phyloP scores from a whole-genome alignment of 495 filamentous ascomycete species.

The Letharia lupina region DNA sequence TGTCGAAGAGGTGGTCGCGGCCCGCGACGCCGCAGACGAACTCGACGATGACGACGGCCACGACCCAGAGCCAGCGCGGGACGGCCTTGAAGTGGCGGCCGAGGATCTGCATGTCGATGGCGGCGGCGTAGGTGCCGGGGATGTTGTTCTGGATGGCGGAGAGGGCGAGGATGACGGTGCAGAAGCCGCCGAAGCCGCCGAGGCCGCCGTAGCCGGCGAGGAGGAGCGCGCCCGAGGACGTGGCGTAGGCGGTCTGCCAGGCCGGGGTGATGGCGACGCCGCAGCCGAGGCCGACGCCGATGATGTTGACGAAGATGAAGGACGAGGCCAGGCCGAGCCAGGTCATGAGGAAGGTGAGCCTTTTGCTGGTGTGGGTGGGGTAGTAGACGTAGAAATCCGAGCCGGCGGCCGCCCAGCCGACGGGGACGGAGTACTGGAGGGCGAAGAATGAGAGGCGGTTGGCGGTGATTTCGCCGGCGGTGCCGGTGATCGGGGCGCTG shows the following conservation, averaged over 20 bases:
- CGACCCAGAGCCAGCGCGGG: constrained; percentile 44
- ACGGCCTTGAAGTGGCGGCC: constrained; percentile 38
- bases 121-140: constrained; percentile 55
- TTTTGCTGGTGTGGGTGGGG: constrained; percentile 39
- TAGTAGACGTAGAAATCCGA: constrained; percentile 54
- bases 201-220: constrained; percentile 54
- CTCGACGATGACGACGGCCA: constrained; percentile 42
- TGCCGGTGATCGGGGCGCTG: constrained; percentile 21
- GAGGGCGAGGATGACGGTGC: constrained; percentile 56
- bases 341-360: constrained; percentile 39
- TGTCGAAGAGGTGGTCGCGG: constrained; percentile 42
- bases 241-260: constrained; percentile 49
- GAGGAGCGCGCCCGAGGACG: constrained; percentile 55
- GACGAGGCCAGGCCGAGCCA: constrained; percentile 40
- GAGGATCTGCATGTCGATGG: constrained; percentile 43
- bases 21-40: constrained; percentile 47
- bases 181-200: constrained; percentile 60
- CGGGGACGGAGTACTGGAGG: constrained; percentile 45
- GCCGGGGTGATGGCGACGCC: constrained; percentile 42
- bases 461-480: constrained; percentile 38
- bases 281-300: constrained; percentile 62
- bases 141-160: constrained; percentile 62
- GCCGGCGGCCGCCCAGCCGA: constrained; percentile 45
- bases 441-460: constrained; percentile 60
- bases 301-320: constrained; percentile 48